Base-by-base conservation (phyloP, 164 flowering plant genomes). In the Vitis riparia region DNA sequence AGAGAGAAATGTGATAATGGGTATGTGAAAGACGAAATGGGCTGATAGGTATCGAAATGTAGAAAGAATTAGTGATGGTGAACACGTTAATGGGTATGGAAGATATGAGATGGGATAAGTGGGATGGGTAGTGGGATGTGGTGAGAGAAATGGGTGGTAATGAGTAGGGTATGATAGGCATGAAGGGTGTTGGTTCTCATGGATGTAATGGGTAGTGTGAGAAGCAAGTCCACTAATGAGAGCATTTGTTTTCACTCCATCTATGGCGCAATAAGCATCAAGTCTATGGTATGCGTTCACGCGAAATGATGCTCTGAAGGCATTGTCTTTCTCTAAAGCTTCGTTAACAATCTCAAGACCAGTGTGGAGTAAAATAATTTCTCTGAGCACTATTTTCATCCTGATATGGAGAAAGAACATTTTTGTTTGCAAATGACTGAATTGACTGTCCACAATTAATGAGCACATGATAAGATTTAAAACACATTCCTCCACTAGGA, bases 181-280 rank as follows among this genome's bases (percentile, higher is more conserved):
- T 19, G 19, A 19, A 19, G 1, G 19, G 19, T 19, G 19, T 1
- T 19, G 19, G 19, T 19, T 19, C 19, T 19, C 19, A 19, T 19
- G 19, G 19, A 19, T 19, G 19, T 19, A 19, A 19, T 19, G 19
- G 19, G 19, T 19, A 19, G 19, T 19, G 19, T 96, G 99, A 23
- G 87, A 74, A 69, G 83, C 73, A 72, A 75, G 49, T 50, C 97
- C 97, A 79, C 56, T 86, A 30, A 96, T 85, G 37, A 96, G 91
- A 75, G 93, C 19, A 19, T 19, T 1, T 19, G 19, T 19, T 19
- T 19, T 19, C 19, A 19, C 1, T 19, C 19, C 19, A 66, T 91
- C 92, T 67, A 96, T 78, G 68, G 89, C 84, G 80, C 98, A 96
- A 67, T 96, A 96, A 4, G 97, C 99, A 97, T 96, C 99, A 63